A percentile compares a stretch with the other conserved stretches of the same genome.
Conservation (phyloP, 768 basidiomycete species). For the Lentinus brumalis region DNA sequence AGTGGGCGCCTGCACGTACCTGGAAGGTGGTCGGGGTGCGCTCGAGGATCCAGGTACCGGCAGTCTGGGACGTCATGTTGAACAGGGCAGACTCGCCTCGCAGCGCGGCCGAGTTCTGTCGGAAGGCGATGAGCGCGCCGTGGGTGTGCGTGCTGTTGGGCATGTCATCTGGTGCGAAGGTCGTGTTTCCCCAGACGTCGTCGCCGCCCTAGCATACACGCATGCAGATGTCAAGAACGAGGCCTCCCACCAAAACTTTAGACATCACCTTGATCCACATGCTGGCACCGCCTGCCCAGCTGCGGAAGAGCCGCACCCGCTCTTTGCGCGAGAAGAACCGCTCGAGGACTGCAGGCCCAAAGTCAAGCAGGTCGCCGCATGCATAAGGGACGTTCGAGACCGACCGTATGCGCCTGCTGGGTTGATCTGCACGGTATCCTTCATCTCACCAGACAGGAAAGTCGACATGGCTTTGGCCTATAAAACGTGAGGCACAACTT, state of each 20-base stretch:
- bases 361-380: neutral
- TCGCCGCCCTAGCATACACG: constrained; percentile 64
- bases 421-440: constrained; percentile 86
- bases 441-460: constrained; percentile 94
- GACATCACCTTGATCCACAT: constrained; percentile 88
- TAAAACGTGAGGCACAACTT: neutral
- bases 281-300: constrained; percentile 93
- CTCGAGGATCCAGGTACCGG: constrained; percentile 76
- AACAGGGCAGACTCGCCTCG: constrained; percentile 24
- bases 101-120: constrained; percentile 32
- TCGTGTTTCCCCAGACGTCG: constrained; percentile 77
- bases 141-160: constrained; percentile 58
- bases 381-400: constrained; percentile 9
- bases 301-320: constrained; percentile 85
- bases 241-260: no score
- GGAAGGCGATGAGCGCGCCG: constrained; percentile 84
- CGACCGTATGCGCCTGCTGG: constrained; percentile 77
- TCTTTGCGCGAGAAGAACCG: constrained; percentile 91
- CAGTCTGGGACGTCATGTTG: constrained; percentile 82
- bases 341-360: constrained; percentile 61
- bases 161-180: constrained; percentile 80
- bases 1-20: constrained; percentile 36
- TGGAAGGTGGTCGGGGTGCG: constrained; percentile 85
- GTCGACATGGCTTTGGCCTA: constrained; percentile 96
- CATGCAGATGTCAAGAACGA: neutral